Percentiles rank a stretch among this genome's conserved stretches.
phyloP scores from a whole-genome alignment of 441 rosid genomes.

The Euphorbia celastroides region DNA sequence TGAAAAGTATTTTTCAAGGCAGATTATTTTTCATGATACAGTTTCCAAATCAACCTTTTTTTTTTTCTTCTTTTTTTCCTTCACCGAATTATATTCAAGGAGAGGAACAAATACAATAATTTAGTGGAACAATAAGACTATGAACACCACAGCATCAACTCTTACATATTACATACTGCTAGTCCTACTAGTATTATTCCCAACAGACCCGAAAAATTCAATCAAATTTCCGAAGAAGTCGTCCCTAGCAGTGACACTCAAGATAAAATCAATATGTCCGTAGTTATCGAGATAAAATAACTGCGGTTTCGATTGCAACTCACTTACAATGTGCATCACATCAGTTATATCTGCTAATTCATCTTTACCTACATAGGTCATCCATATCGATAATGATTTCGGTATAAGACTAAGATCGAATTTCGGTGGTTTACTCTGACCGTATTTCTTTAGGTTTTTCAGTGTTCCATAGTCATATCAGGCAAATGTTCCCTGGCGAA shows the following conservation, averaged over 20 bases:
- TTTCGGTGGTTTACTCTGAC: slow-evolving; percentile 53
- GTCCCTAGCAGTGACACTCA: slow-evolving; percentile 50
- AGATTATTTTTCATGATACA: too few relatives aligned
- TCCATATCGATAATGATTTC: slow-evolving; percentile 68
- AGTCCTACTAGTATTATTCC: slow-evolving; percentile 20
- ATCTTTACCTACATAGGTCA: slow-evolving; percentile 81
- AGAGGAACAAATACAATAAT: neutral
- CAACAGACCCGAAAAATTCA: slow-evolving; percentile 49
- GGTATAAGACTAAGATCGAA: slow-evolving; percentile 64
- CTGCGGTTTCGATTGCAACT: slow-evolving; percentile 53
- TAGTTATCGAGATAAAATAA: slow-evolving; percentile 67
- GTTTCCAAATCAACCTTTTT: too few relatives aligned
- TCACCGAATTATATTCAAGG: neutral
- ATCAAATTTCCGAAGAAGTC: slow-evolving; percentile 57
- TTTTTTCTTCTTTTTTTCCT: too few relatives aligned
- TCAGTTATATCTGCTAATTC: slow-evolving; percentile 61
- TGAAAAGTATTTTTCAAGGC: too few relatives aligned
- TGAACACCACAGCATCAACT: neutral
- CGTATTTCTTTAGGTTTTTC: slow-evolving; percentile 52
- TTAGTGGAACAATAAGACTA: neutral
- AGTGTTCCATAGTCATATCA: slow-evolving; percentile 65
- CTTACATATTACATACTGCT: slow-evolving; percentile 19
- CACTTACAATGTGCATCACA: slow-evolving; percentile 51
- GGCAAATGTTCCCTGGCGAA: slow-evolving; percentile 75
- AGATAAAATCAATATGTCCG: slow-evolving; percentile 74